phyloP scores from a whole-genome alignment of 78 protist genomes.

The Dictyostelium citrinum region DNA sequence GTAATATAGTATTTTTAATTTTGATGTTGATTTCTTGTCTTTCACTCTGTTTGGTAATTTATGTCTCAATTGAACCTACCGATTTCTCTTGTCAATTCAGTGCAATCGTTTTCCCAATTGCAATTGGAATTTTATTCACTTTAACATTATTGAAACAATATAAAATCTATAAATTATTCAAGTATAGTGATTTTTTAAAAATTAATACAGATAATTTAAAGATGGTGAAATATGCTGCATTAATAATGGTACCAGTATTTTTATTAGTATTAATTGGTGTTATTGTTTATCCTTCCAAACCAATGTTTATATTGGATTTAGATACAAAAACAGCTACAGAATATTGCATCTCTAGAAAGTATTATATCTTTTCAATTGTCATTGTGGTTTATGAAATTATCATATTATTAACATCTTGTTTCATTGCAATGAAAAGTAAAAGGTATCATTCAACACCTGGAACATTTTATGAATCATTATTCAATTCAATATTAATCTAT shows the following conservation, averaged over 20 bases:
- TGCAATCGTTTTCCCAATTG: neutral
- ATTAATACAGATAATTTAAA: conserved; percentile 16
- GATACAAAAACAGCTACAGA: neutral
- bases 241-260: neutral
- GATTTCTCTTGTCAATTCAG: neutral
- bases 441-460: conserved; percentile 39
- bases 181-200: neutral
- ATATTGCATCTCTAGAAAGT: neutral
- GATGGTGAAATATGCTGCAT: neutral
- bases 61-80: neutral
- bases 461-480: conserved; percentile 50
- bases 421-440: conserved; percentile 3
- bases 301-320: neutral
- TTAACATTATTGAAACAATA: neutral
- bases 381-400: neutral
- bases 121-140: neutral
- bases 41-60: neutral
- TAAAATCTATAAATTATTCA: neutral
- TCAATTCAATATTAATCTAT: conserved; percentile 14
- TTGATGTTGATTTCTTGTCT: neutral
- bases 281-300: neutral
- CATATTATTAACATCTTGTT: conserved; percentile 21
- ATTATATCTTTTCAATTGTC: neutral
- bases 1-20: neutral
- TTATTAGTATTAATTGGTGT: neutral